Evolutionary conservation across 2,329 filamentous ascomycete species (phyloP), one percentile per base, ranked within the genome.

Genomic region (Torrubiellomyces zombiae): DNA sequence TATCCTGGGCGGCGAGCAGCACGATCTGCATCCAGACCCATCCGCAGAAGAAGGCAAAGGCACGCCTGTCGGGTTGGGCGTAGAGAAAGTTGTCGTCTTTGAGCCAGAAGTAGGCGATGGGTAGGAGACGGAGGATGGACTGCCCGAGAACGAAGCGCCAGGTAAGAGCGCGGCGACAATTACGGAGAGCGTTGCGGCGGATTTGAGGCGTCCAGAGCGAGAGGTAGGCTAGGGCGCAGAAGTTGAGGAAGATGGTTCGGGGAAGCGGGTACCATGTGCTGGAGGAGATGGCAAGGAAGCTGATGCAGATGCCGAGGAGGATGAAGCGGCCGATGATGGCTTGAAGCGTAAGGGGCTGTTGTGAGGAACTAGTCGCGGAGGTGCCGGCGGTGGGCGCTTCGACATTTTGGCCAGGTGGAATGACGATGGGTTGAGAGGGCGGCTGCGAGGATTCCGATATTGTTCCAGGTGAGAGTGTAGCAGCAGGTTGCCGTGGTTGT

Each of bases 121-220:
- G 86, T 1, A 78, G 53, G 5, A 92, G 56, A 2, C 89, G 75
- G 6, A 92, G 60, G 5, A 75, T 39, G 23, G 79, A 89, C 47
- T 93, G 80, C 3, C 83, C 85, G 13, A 83, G 44, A 28, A 93
- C 76, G 44, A 92, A 98, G 31, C 78, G 76, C 83, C 85, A 94
- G 4, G 75, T 67, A n/a, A 95, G 60, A 1, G 86, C 85, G 39
- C 79, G 80, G 20, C 85, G 80, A 48, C 83, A 93, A 51, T 94
- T 94, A 27, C 86, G 79, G 50, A 80, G 71, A 26, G 78, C 62
- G 47, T 98, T 98, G 33, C 89, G 79, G 43, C 78, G 69, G 37
- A 95, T 92, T 47, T 98, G 89, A 0, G 89, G 86, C 1, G 74
- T 45, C 86, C 86, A 95, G 44, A 94, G 75, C 12, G 85, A 93